Evolutionary conservation across 1,139 yeast species (phyloP), one percentile per base, ranked within the genome.

Genomic region (Kurtzmaniella quercitrusa): DNA sequence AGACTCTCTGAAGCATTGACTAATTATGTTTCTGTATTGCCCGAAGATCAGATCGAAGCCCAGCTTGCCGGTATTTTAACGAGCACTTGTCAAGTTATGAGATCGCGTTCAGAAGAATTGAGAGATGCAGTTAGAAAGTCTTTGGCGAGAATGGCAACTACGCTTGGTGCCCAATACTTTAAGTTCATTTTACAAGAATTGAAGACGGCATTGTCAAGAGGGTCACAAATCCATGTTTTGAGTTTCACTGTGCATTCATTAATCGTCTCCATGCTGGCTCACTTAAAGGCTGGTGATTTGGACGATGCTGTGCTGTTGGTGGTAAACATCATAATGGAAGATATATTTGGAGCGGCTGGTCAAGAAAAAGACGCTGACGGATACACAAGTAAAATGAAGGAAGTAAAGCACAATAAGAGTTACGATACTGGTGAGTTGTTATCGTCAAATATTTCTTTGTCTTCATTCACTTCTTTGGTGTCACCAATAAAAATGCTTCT

Each of bases 341-440:
- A 93, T 57, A 78, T 82, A 2, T 91, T 93, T 63, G 99, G 98
- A 15, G 79, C 85, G 5, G 89, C 96, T 8, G 96, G 97, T 34
- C 85, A 85, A 57, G 98, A 93, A 58, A 93, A 94, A 60, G 98
- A 93, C 53, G 91, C 94, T 14, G 97, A 90, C 50, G 96, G 91
- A 23, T 93, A 93, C 57, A 80, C 79, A 43, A 83, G 89, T 41
- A 83, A 83, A 49, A 87, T 90, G 83, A 88, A 86, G 55, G 98
- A 93, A 68, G 94, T 93, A 37, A 90, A 88, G 57, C 84, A 82
- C 54, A 88, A 88, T 57, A 90, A 88, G 64, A 85, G 96, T 70
- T 86, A 71, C 59, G 98, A 93, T 53, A 82, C 95, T 6, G 94
- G 85, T 34, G 96, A 91, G 61, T 68, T 90, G 17, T 58, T 91